Percentiles rank a stretch among this genome's conserved stretches.
Evolutionary conservation across 2,329 filamentous ascomycete species (phyloP).

Genomic region (Pezicula radicicola): DNA sequence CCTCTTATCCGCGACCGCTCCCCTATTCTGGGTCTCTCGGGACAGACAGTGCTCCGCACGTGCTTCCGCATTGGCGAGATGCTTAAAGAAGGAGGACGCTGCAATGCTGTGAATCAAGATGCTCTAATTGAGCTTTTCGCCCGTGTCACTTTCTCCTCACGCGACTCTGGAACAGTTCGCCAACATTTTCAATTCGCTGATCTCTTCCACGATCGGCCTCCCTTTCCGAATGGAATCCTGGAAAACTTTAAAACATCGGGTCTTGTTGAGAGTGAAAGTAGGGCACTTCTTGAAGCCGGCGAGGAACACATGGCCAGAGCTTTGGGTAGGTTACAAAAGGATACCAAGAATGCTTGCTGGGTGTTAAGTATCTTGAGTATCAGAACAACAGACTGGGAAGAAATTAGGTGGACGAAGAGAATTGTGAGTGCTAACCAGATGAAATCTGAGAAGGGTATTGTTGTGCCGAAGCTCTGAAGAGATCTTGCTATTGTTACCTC

Average conservation of each 20-base stretch:
- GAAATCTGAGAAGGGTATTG: slow-evolving; percentile 2
- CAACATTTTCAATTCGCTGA: slow-evolving; percentile 66
- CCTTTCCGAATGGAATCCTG: slow-evolving; percentile 46
- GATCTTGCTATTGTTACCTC: not conserved
- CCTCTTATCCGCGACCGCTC: slow-evolving; percentile 46
- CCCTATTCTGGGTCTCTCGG: slow-evolving; percentile 48
- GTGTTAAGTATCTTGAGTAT: slow-evolving; percentile 44
- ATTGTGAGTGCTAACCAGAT: slow-evolving; percentile 31
- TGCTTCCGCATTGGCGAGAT: slow-evolving; percentile 66
- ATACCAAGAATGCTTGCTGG: slow-evolving; percentile 35
- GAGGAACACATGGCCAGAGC: slow-evolving; percentile 40
- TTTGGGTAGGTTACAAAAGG: slow-evolving; percentile 44
- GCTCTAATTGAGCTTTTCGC: slow-evolving; percentile 64
- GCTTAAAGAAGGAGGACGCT: slow-evolving; percentile 41
- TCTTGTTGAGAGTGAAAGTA: slow-evolving; percentile 44
- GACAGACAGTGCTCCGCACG: slow-evolving; percentile 45
- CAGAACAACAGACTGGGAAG: slow-evolving; percentile 50
- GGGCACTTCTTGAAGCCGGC: slow-evolving; percentile 34
- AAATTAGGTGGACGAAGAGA: slow-evolving; percentile 46
- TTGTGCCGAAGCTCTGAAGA: not conserved
- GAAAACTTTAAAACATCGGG: slow-evolving; percentile 41
- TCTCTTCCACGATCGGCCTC: slow-evolving; percentile 55
- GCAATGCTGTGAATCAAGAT: slow-evolving; percentile 43
- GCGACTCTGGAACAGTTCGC: slow-evolving; percentile 44
- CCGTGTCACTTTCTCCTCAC: slow-evolving; percentile 53